Conservation (phyloP, 179 eudicot species). For the Amaranthus tricolor region DNA sequence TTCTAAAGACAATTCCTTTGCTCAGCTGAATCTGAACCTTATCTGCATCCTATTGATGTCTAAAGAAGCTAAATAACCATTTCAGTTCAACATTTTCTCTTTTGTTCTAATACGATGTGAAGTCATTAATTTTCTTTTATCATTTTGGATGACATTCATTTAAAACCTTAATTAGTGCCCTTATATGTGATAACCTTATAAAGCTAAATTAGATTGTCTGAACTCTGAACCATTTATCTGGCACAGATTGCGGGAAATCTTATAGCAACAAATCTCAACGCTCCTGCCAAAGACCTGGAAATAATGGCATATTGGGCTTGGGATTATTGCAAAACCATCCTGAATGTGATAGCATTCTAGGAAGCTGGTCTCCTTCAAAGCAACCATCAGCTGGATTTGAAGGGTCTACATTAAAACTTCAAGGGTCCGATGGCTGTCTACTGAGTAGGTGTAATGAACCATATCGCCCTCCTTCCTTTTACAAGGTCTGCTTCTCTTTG, state of each 20-base stretch:
- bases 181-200: not conserved
- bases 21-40: not conserved
- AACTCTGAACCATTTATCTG: constrained; percentile 3
- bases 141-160: not conserved
- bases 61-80: not conserved
- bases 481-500: constrained; percentile 28
- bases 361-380: constrained; percentile 27
- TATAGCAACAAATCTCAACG: constrained; percentile 7
- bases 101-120: not conserved
- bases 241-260: constrained; percentile 17
- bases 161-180: not conserved
- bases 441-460: constrained; percentile 38
- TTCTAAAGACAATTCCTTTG: not conserved
- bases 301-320: constrained; percentile 12
- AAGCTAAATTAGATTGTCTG: not conserved
- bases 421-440: constrained; percentile 19
- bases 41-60: not conserved
- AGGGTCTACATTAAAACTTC: constrained; percentile 16
- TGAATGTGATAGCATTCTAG: constrained; percentile 27
- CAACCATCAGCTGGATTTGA: constrained; percentile 18
- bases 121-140: constrained; percentile 6
- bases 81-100: not conserved
- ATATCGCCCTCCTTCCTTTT: constrained; percentile 39
- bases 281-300: constrained; percentile 17
- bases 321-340: constrained; percentile 15